These are phyloP conservation scores for Nicotiana tomentosiformis DNA, from an alignment of 257 asterid genomes.

Conservation along the genomic window DNA sequence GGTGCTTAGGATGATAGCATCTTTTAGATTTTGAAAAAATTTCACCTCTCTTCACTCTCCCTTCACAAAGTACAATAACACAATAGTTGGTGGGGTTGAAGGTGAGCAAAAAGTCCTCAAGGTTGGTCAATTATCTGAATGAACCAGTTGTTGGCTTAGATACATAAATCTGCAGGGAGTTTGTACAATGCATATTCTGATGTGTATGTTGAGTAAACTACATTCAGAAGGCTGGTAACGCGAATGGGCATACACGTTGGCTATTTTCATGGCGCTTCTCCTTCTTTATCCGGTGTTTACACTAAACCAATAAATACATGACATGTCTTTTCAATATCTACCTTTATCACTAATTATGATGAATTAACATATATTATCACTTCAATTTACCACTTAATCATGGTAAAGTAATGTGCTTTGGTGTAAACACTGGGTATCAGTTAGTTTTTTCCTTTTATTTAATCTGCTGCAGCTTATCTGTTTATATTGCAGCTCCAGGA, in stretches of 20 bases:
- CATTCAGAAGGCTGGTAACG: neutral
- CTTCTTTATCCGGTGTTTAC: neutral
- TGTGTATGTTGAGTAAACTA: neutral
- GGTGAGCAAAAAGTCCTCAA: neutral
- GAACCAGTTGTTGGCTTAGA: neutral
- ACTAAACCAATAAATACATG: no score
- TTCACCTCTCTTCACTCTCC: neutral
- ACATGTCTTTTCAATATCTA: neutral
- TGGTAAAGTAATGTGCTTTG: neutral
- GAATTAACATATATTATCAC: neutral
- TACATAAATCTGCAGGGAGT: neutral
- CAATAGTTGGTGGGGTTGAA: conserved; percentile 9
- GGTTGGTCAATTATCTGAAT: neutral
- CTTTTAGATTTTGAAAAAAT: neutral
- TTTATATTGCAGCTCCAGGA: neutral
- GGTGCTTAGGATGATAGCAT: conserved; percentile 28
- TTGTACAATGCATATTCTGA: neutral
- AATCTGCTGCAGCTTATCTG: neutral
- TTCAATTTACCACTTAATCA: neutral
- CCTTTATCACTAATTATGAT: neutral
- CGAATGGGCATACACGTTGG: neutral
- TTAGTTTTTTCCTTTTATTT: no score
- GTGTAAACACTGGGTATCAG: neutral
- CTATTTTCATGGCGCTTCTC: neutral
- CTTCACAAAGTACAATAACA: neutral